Evolutionary conservation across 2,329 filamentous ascomycete genomes (phyloP), one percentile per base, ranked within the genome.

Genomic region (Aspergillus clavatus): DNA sequence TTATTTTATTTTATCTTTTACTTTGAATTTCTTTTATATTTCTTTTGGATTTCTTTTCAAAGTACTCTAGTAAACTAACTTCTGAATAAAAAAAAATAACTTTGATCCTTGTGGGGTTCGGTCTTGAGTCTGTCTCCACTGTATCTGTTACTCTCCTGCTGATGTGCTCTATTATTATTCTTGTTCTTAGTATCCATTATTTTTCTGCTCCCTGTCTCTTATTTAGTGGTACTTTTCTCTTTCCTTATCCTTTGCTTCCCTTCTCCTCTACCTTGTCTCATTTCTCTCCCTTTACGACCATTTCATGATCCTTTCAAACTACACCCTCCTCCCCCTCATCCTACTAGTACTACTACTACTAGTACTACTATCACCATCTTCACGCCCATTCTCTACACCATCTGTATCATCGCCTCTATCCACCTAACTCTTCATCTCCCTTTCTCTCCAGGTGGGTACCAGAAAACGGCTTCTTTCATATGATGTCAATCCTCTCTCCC

Each of bases 31-130:
- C n/a, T n/a, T n/a, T n/a, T n/a, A n/a, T n/a, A n/a, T n/a, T n/a
- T n/a, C n/a, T n/a, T n/a, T n/a, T n/a, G n/a, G n/a, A n/a, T n/a
- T n/a, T n/a, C n/a, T n/a, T n/a, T n/a, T n/a, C n/a, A n/a, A 33
- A 33, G 4, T n/a, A 33, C 19, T 23, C 37, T 5, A 39, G 6
- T 26, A 27, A 7, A 11, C 12, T 43, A 14, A 33, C n/a, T 42
- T 38, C 23, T 36, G 47, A 53, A 43, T 36, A 40, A 45, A 51
- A 50, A 43, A 40, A 31, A 45, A 46, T 39, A 44, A 45, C 28
- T 40, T 42, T 35, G 31, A 42, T 47, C 43, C 47, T 28, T 37
- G 52, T 55, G 52, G 52, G 46, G 52, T 50, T 43, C 50, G 52
- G 47, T 52, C 44, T 54, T 51, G 42, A 45, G 43, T 43, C 42